Conservation (phyloP, 768 basidiomycete genomes). For the Tremella fuciformis region DNA sequence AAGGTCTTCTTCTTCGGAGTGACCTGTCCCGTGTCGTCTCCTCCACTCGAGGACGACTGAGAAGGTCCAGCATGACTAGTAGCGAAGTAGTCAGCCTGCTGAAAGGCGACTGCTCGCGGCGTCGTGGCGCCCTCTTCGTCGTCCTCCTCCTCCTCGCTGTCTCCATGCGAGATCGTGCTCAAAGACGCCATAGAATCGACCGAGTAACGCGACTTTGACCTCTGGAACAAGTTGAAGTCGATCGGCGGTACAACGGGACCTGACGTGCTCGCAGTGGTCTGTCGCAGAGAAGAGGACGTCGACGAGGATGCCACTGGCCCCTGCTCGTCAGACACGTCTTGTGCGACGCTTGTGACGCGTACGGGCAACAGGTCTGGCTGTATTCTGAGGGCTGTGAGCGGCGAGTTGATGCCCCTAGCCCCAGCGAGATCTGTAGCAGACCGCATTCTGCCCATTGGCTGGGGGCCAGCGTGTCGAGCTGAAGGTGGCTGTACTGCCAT, state of each 20-base stretch:
- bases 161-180: background rate
- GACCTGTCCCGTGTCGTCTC: background rate
- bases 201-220: constrained; percentile 29
- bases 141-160: constrained; percentile 1
- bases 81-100: constrained; percentile 24
- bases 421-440: constrained; percentile 2
- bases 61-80: background rate
- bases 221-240: constrained; percentile 33
- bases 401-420: background rate
- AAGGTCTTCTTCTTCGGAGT: constrained; percentile 11
- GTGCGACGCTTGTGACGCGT: background rate
- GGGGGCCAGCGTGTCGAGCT: background rate
- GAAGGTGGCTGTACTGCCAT: no score
- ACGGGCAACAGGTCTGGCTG: constrained; percentile 1
- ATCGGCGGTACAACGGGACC: constrained; percentile 16
- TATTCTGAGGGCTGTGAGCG: constrained; percentile 5
- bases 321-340: no score
- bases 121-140: constrained; percentile 29
- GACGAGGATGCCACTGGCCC: background rate
- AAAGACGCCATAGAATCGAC: constrained; percentile 23
- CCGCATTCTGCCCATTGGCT: constrained; percentile 1
- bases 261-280: background rate
- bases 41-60: constrained; percentile 5
- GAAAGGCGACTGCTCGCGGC: constrained; percentile 23
- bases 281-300: background rate